Percentiles rank a stretch among this genome's conserved stretches.
These are phyloP conservation scores for Aaosphaeria pasadenensis DNA, from an alignment of 2,329 filamentous ascomycete species.

Conservation along the genomic window DNA sequence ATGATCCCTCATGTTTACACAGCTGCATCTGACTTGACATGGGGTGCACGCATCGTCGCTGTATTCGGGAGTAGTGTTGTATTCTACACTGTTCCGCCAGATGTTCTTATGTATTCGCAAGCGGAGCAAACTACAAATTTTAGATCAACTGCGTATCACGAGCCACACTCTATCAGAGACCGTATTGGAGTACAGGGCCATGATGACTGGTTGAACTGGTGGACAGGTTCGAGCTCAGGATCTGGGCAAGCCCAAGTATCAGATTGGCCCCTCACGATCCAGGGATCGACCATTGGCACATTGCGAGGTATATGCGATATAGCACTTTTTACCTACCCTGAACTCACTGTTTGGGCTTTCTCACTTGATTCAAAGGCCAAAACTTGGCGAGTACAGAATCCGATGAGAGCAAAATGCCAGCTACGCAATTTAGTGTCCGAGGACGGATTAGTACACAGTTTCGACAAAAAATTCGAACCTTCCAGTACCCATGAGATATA, in stretches of 20 bases:
- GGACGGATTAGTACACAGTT: slow-evolving; percentile 21
- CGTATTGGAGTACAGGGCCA: slow-evolving; percentile 1
- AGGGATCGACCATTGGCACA: slow-evolving; percentile 49
- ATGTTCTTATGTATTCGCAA: slow-evolving; percentile 38
- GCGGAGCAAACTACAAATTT: slow-evolving; percentile 21
- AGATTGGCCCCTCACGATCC: slow-evolving; percentile 49
- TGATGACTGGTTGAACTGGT: slow-evolving; percentile 33
- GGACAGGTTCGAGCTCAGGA: slow-evolving; percentile 13
- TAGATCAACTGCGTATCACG: slow-evolving; percentile 11
- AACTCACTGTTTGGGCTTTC: slow-evolving; percentile 54
- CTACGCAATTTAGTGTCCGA: slow-evolving; percentile 15
- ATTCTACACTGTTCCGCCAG: slow-evolving; percentile 60
- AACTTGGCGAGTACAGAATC: slow-evolving; percentile 46
- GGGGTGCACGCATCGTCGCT: slow-evolving; percentile 59
- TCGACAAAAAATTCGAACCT: too few species aligned
- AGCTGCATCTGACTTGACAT: slow-evolving; percentile 54
- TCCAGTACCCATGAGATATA: too few species aligned
- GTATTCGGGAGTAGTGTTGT: slow-evolving; percentile 54
- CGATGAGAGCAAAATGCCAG: slow-evolving; percentile 4
- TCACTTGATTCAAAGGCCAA: slow-evolving; percentile 42
- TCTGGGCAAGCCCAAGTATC: slow-evolving; percentile 8
- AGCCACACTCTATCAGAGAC: slow-evolving; percentile 5
- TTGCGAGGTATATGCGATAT: slow-evolving; percentile 50
- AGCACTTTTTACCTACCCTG: slow-evolving; percentile 44
- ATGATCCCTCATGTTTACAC: slow-evolving; percentile 53